Conservation (phyloP, 176 grass and related monocot species). For the sorghum (Sorghum bicolor) region Sorghum_bicolor_NCBIv3 NC_012876.2:60274501-60275000, state of each 20-base stretch:
- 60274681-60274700: slow-evolving; percentile 81
- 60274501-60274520: slow-evolving; percentile 2
- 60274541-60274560: slow-evolving; percentile 25
- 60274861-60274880: neutral
- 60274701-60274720: slow-evolving; percentile 67
- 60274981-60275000: neutral
- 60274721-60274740: slow-evolving; percentile 63
- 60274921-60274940: neutral
- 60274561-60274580: slow-evolving; percentile 93
- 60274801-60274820: neutral
- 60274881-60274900: neutral
- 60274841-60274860: neutral
- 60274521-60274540: slow-evolving; percentile 13
- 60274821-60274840: neutral
- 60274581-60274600: slow-evolving; percentile 84
- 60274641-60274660: slow-evolving; percentile 96
- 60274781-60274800: neutral
- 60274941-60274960: neutral
- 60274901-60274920: neutral
- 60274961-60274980: neutral
- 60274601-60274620: slow-evolving; percentile 64
- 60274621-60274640: slow-evolving; percentile 93
- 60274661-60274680: slow-evolving; percentile 67
- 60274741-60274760: slow-evolving; percentile 51
- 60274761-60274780: neutral